phyloP scores from a whole-genome alignment of 129 eudicot species.

The Kitagawia praeruptora region DNA sequence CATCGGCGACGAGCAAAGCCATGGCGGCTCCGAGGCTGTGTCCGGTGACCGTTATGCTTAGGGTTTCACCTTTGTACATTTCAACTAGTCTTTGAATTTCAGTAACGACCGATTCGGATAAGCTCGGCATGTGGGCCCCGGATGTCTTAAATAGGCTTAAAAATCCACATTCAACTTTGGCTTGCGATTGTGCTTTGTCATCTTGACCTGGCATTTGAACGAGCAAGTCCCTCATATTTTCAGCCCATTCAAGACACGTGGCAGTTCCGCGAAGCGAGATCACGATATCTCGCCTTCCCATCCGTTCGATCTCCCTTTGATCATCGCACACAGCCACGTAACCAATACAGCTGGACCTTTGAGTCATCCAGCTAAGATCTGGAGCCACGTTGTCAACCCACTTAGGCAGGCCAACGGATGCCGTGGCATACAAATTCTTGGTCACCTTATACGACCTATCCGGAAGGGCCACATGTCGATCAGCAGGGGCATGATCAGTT shows the following conservation, averaged over 20 bases:
- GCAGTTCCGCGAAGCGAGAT: conserved; percentile 89
- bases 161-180: conserved; percentile 83
- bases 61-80: conserved; percentile 59
- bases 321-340: conserved; percentile 95
- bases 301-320: conserved; percentile 64
- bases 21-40: conserved; percentile 98
- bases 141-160: conserved; percentile 44
- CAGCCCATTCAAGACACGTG: conserved; percentile 95
- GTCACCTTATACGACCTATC: conserved; percentile 76
- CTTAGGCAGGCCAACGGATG: conserved; percentile 68
- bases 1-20: conserved; percentile 71
- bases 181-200: conserved; percentile 22
- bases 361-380: conserved; percentile 95
- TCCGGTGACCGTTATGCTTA: conserved; percentile 81
- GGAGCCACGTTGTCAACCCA: conserved; percentile 95
- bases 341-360: conserved; percentile 77
- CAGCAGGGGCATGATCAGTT: conserved; percentile 23
- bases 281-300: conserved; percentile 88
- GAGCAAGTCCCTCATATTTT: conserved; percentile 54
- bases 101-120: conserved; percentile 51
- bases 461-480: conserved; percentile 60
- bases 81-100: conserved; percentile 48
- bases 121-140: conserved; percentile 54
- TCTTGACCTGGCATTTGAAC: conserved; percentile 41
- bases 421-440: conserved; percentile 70